Evolutionary conservation across 2,329 filamentous ascomycete genomes (phyloP).

Genomic region (Penicillium sp.): DNA sequence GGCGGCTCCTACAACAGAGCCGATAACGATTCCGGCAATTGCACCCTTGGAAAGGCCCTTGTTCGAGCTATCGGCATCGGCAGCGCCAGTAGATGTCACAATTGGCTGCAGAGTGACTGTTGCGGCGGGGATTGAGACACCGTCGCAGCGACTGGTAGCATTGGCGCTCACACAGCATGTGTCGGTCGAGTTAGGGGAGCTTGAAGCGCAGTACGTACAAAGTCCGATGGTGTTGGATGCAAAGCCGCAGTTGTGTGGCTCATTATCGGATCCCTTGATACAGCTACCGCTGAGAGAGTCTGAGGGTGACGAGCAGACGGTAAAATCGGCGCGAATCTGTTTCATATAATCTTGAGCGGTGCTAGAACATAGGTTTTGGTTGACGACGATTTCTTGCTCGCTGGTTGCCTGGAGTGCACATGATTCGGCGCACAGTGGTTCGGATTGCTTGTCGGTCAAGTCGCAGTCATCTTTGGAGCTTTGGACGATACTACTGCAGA

Average conservation of each 20-base stretch:
- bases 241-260: slow-evolving; percentile 86
- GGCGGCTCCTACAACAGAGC: slow-evolving; percentile 71
- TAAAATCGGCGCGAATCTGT: slow-evolving; percentile 90
- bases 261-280: slow-evolving; percentile 76
- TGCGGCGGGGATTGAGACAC: slow-evolving; percentile 73
- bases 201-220: slow-evolving; percentile 83
- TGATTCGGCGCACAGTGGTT: slow-evolving; percentile 84
- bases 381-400: slow-evolving; percentile 81
- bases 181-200: slow-evolving; percentile 88
- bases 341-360: slow-evolving; percentile 68
- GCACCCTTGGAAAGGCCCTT: slow-evolving; percentile 75
- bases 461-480: slow-evolving; percentile 75
- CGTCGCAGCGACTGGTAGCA: slow-evolving; percentile 72
- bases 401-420: slow-evolving; percentile 74
- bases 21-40: slow-evolving; percentile 89
- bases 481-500: slow-evolving; percentile 94
- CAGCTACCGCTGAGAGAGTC: slow-evolving; percentile 75
- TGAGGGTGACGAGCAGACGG: slow-evolving; percentile 82
- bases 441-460: slow-evolving; percentile 65
- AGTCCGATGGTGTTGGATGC: slow-evolving; percentile 71
- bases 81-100: slow-evolving; percentile 64
- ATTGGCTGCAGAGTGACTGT: slow-evolving; percentile 65
- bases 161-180: slow-evolving; percentile 89
- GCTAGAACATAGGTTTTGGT: slow-evolving; percentile 71
- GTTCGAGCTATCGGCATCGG: slow-evolving; percentile 35